Percentiles rank a stretch among this genome's conserved stretches.
Conservation (phyloP, 2,329 filamentous ascomycete genomes). For the Penicillium sp. region DNA sequence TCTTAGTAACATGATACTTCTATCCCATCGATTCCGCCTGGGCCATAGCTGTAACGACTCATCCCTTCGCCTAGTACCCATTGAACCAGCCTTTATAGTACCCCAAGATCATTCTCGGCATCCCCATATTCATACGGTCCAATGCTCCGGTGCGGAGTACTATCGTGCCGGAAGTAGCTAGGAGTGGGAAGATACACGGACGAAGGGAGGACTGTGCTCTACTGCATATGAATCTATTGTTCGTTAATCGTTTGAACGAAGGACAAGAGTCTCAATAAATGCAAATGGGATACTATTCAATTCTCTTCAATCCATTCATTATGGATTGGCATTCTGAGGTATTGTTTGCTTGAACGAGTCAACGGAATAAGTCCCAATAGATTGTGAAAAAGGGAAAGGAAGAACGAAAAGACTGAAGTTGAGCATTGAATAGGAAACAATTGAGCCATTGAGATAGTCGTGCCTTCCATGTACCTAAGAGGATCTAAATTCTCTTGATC, state of each 20-base stretch:
- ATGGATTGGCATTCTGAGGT: too few relatives aligned
- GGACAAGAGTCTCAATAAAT: neutral
- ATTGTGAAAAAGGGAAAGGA: neutral
- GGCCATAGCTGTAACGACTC: too few relatives aligned
- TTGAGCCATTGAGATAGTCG: neutral
- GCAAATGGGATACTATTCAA: too few relatives aligned
- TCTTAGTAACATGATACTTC: too few relatives aligned
- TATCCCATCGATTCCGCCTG: too few relatives aligned
- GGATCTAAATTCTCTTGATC: too few relatives aligned
- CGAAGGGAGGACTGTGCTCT: neutral
- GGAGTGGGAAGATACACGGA: constrained; percentile 1
- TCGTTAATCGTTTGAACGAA: neutral
- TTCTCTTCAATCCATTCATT: too few relatives aligned
- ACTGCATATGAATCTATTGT: neutral
- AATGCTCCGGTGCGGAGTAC: constrained; percentile 2
- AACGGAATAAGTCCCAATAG: neutral
- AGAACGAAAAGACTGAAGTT: neutral
- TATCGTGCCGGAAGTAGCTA: constrained; percentile 6
- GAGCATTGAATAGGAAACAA: neutral
- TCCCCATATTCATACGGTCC: neutral
- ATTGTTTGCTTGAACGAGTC: constrained; percentile 2
- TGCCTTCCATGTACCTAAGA: too few relatives aligned
- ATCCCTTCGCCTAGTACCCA: too few relatives aligned
- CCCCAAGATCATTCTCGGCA: too few relatives aligned
- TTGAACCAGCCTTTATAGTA: too few relatives aligned